phyloP scores from a whole-genome alignment of 257 asterid genomes.

The Solanum chmielewskii region DNA sequence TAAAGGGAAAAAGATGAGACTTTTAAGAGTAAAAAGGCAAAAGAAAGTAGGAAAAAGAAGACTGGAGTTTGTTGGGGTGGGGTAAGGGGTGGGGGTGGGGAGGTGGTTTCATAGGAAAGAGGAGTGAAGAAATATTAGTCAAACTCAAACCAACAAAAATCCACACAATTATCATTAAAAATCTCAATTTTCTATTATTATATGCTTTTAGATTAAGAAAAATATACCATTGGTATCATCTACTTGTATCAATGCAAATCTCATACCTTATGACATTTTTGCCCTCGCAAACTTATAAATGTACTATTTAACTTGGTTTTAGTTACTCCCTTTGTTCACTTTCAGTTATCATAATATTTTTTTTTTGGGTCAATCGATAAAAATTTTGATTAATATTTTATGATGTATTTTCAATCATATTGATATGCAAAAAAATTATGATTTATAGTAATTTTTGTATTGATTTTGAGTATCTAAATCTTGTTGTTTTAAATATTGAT shows the following conservation, averaged over 20 bases:
- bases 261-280: conserved; percentile 12
- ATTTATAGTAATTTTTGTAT: too few relatives aligned
- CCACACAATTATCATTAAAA: conserved; percentile 1
- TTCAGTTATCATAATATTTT: too few relatives aligned
- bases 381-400: too few relatives aligned
- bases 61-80: background rate
- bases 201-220: background rate
- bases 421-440: too few relatives aligned
- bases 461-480: too few relatives aligned
- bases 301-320: too few relatives aligned
- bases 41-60: conserved; percentile 7
- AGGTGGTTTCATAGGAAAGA: background rate
- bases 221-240: background rate
- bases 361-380: too few relatives aligned
- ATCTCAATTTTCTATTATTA: conserved; percentile 1
- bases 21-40: conserved; percentile 10
- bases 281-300: background rate
- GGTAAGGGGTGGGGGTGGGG: background rate
- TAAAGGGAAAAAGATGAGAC: conserved; percentile 21
- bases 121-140: conserved; percentile 35
- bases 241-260: background rate
- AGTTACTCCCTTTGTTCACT: too few relatives aligned
- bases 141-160: conserved; percentile 26
- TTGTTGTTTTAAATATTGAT: too few relatives aligned
- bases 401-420: too few relatives aligned